phyloP scores from a whole-genome alignment of 768 basidiomycete genomes.

The Auriscalpium vulgare region DNA sequence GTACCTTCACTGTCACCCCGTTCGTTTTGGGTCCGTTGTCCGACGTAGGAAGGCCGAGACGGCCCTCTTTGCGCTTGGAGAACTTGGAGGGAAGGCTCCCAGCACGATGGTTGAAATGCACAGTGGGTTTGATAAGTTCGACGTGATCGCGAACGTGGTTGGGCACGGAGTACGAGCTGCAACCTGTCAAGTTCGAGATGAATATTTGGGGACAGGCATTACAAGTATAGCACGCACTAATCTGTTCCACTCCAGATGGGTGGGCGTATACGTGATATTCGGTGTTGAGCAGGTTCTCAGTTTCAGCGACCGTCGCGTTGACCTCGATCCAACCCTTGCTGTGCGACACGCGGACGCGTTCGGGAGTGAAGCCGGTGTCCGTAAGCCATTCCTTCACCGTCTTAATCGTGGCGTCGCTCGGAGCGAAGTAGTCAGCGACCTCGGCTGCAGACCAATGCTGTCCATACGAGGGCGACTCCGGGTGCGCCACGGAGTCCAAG shows the following conservation, averaged over 20 bases:
- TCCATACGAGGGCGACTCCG: conserved; percentile 36
- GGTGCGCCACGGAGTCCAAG: conserved; percentile 36
- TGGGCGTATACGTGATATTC: conserved; percentile 38
- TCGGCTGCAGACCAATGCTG: conserved; percentile 35
- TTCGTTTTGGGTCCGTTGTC: not conserved
- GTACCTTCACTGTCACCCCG: conserved; percentile 11
- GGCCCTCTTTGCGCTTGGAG: conserved; percentile 11
- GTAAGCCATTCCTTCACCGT: conserved; percentile 34
- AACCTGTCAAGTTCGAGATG: conserved; percentile 17
- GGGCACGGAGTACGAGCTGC: conserved; percentile 35
- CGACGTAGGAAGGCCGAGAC: conserved; percentile 16
- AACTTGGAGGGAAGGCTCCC: not conserved
- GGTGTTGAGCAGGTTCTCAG: conserved; percentile 34
- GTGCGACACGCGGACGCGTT: conserved; percentile 25
- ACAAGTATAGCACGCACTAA: conserved; percentile 20
- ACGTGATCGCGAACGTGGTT: conserved; percentile 30
- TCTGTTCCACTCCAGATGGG: conserved; percentile 28
- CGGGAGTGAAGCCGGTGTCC: conserved; percentile 26
- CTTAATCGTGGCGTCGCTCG: conserved; percentile 27
- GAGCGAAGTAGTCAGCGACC: conserved; percentile 36
- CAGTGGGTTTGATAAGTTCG: conserved; percentile 37
- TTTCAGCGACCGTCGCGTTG: conserved; percentile 33
- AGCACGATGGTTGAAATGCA: conserved; percentile 29
- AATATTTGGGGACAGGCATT: not conserved
- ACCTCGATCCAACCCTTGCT: conserved; percentile 35